Evolutionary conservation across 495 filamentous ascomycete species (phyloP).

Genomic region (Penicillium daleae): DNA sequence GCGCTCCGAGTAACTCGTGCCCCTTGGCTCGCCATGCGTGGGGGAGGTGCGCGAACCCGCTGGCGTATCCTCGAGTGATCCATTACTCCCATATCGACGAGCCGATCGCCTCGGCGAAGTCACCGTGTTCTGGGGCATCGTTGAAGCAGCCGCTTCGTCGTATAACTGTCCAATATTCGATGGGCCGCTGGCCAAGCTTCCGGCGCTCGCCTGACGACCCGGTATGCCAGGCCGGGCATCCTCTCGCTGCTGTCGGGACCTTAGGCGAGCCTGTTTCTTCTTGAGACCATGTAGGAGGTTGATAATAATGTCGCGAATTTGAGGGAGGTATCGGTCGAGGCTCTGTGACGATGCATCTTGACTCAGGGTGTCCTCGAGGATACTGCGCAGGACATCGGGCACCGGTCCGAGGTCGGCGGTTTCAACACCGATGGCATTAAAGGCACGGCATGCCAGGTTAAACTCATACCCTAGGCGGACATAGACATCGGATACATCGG

Average conservation of each 20-base stretch:
- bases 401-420: slow-evolving; percentile 92
- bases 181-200: slow-evolving; percentile 62
- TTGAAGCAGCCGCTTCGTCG: slow-evolving; percentile 57
- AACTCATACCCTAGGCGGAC: slow-evolving; percentile 97
- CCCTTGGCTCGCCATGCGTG: slow-evolving; percentile 31
- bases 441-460: slow-evolving; percentile 95
- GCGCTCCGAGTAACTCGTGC: slow-evolving; percentile 41
- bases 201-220: slow-evolving; percentile 67
- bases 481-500: slow-evolving; percentile 96
- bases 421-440: slow-evolving; percentile 94
- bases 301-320: slow-evolving; percentile 97
- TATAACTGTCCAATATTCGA: slow-evolving; percentile 67
- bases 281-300: slow-evolving; percentile 94
- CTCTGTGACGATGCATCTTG: slow-evolving; percentile 94
- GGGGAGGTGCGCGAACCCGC: slow-evolving; percentile 49
- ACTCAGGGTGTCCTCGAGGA: slow-evolving; percentile 92
- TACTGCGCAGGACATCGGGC: slow-evolving; percentile 84
- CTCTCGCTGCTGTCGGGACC: slow-evolving; percentile 78
- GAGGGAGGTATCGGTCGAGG: slow-evolving; percentile 86
- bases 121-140: slow-evolving; percentile 17
- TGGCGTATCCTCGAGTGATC: slow-evolving; percentile 50
- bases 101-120: slow-evolving; percentile 42
- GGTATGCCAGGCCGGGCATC: slow-evolving; percentile 48
- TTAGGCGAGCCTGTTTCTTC: slow-evolving; percentile 88
- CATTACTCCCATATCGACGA: slow-evolving; percentile 57